A percentile compares a stretch with the other conserved stretches of the same genome.
phyloP scores from a whole-genome alignment of 257 asterid species.

The Nyctanthes arbortristis region DNA sequence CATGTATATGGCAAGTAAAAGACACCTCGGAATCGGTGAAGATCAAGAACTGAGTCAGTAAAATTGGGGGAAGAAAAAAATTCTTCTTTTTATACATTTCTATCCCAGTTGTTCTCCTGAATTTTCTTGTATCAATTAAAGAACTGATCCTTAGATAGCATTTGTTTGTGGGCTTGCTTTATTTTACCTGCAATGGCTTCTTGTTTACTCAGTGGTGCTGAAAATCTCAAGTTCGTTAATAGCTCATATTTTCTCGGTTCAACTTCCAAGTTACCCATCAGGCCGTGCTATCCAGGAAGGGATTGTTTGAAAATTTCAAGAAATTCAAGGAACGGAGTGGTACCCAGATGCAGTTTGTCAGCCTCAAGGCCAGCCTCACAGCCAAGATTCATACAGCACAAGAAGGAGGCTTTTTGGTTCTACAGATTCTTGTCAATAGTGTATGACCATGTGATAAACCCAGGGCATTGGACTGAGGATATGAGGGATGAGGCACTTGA shows the following conservation, averaged over 20 bases:
- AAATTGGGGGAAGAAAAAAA: neutral
- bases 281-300: neutral
- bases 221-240: slow-evolving; percentile 41
- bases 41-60: neutral
- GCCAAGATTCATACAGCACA: slow-evolving; percentile 91
- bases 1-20: too few species aligned
- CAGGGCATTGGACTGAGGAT: slow-evolving; percentile 98
- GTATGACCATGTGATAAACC: slow-evolving; percentile 90
- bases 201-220: slow-evolving; percentile 70
- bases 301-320: slow-evolving; percentile 36
- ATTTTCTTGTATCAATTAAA: neutral
- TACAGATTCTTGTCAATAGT: slow-evolving; percentile 81
- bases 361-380: slow-evolving; percentile 80
- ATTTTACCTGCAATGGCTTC: slow-evolving; percentile 50
- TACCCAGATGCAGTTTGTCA: slow-evolving; percentile 67
- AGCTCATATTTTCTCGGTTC: slow-evolving; percentile 44
- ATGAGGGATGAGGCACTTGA: slow-evolving; percentile 98
- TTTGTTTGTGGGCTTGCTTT: slow-evolving; percentile 7
- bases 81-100: neutral
- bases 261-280: slow-evolving; percentile 38
- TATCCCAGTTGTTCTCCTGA: neutral
- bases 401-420: slow-evolving; percentile 95
- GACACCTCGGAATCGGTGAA: too few species aligned
- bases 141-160: slow-evolving; percentile 1
- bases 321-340: slow-evolving; percentile 32